Evolutionary conservation across 768 basidiomycete species (phyloP), one percentile per base, ranked within the genome.

Genomic region (Mycena polygramma): DNA sequence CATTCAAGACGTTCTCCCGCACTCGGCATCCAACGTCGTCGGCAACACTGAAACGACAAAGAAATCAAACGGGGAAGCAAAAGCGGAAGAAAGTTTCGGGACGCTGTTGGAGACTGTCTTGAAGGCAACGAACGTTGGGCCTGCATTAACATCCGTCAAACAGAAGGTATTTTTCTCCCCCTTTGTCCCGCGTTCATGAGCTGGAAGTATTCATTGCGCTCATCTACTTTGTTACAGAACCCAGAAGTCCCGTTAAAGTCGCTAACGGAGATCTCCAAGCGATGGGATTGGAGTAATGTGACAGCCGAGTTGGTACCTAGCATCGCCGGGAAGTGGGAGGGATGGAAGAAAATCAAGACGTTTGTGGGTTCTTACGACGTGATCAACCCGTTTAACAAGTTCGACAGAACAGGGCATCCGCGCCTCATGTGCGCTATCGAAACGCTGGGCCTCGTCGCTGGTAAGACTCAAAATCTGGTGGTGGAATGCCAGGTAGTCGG

Each of bases 401-500:
- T 66, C 55, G 73, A 70, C 8, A 86, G 86, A 70, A 89, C 85
- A 2, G 96, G 96, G 0, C 92, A 96, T 75, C 86, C 91, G 20
- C 84, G 90, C 62, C 83, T 98, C 24, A 93, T 94, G 88, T 89
- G 89, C 74, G 88, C 88, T 1, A 80, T 97, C 26, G 85, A 90
- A 39, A 89, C 89, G 64, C 81, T 94, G 73, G 91, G 90, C 0
- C 84, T 92, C 75, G 52, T 49, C 20, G 81, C 74, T 85, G 85
- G 43, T 84, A 83, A 73, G 79, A 84, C 52, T 81, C 84, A 69
- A 89, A 87, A 86, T 35, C 77, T 96, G 30, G 72, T 82, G 7
- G 80, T 95, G 6, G 96, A 98, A 77, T 97, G 90, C 78, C 95
- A 96, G 87, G 30, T 30, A 30, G 95, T 95, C n/a, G n/a, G n/a